Conservation (phyloP, 2,329 filamentous ascomycete genomes). For the Emmonsia crescens region DNA sequence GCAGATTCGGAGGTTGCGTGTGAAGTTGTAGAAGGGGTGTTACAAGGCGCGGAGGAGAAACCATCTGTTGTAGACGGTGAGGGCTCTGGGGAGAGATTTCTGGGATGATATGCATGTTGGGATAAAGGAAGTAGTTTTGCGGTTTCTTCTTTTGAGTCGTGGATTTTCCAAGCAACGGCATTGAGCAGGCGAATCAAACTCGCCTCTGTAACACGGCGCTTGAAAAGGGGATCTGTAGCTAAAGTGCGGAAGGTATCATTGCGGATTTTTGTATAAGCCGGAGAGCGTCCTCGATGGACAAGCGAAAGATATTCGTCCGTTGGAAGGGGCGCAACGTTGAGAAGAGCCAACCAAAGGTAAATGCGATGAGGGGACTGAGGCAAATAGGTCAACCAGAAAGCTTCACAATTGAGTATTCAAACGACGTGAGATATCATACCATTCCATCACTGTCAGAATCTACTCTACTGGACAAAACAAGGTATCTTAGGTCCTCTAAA, state of each 20-base stretch:
- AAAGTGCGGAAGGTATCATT: slow-evolving; percentile 97
- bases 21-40: slow-evolving; percentile 36
- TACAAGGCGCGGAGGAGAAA: slow-evolving; percentile 11
- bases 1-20: slow-evolving; percentile 55
- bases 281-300: slow-evolving; percentile 85
- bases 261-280: slow-evolving; percentile 92
- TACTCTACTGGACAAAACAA: slow-evolving; percentile 40
- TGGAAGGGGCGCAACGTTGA: slow-evolving; percentile 72
- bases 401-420: slow-evolving; percentile 5
- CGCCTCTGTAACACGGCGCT: slow-evolving; percentile 87
- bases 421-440: slow-evolving; percentile 23
- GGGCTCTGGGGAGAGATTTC: slow-evolving; percentile 35
- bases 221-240: slow-evolving; percentile 93
- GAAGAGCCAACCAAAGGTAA: slow-evolving; percentile 90
- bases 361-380: slow-evolving; percentile 77
- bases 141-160: slow-evolving; percentile 53
- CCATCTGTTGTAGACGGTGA: slow-evolving; percentile 52
- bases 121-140: slow-evolving; percentile 27
- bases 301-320: slow-evolving; percentile 84
- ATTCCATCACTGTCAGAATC: slow-evolving; percentile 44
- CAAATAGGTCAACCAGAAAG: slow-evolving; percentile 5
- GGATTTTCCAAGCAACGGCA: slow-evolving; percentile 84
- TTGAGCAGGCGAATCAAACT: slow-evolving; percentile 90
- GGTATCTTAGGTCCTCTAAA: slow-evolving; percentile 37
- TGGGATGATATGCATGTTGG: slow-evolving; percentile 13